Evolutionary conservation across 371 early-diverging fungal species (phyloP).

Genomic region (Mucor piriformis): DNA sequence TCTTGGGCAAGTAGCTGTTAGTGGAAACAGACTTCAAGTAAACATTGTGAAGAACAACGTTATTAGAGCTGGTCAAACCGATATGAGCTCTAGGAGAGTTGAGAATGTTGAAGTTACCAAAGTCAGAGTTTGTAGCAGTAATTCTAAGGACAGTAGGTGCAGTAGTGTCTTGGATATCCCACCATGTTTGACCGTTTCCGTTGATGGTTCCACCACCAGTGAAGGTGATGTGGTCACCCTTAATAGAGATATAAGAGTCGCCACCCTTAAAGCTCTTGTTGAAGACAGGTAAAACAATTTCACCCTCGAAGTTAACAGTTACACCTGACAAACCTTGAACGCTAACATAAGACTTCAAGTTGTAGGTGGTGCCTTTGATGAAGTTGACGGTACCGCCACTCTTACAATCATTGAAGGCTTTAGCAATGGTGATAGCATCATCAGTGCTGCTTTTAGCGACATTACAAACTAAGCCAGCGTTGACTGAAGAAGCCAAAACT

Average conservation of each 20-base stretch:
- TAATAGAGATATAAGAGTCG: conserved; percentile 25
- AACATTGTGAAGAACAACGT: too few species aligned
- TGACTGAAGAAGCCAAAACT: too few species aligned
- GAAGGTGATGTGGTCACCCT: conserved; percentile 31
- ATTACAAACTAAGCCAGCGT: too few species aligned
- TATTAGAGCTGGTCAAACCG: conserved; percentile 27
- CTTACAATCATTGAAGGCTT: too few species aligned
- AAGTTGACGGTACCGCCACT: conserved; percentile 40
- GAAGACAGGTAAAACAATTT: conserved; percentile 30
- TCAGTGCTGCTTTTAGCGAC: too few species aligned
- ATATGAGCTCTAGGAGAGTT: conserved; percentile 40
- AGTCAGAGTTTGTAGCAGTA: conserved; percentile 30
- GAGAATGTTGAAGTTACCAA: conserved; percentile 32
- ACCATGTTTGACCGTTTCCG: conserved; percentile 43
- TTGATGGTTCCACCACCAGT: conserved; percentile 23
- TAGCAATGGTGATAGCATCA: too few species aligned
- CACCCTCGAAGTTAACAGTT: conserved; percentile 29
- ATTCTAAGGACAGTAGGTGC: conserved; percentile 40
- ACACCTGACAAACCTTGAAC: conserved; percentile 27
- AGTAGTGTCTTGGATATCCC: conserved; percentile 27
- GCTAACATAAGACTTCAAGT: conserved; percentile 22
- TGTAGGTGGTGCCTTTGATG: conserved; percentile 27
- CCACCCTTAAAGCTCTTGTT: too few species aligned
- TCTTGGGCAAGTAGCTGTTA: too few species aligned
- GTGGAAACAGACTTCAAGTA: too few species aligned